Conservation (phyloP, 2,329 filamentous ascomycete genomes). For the Aspergillus alliaceus region DNA sequence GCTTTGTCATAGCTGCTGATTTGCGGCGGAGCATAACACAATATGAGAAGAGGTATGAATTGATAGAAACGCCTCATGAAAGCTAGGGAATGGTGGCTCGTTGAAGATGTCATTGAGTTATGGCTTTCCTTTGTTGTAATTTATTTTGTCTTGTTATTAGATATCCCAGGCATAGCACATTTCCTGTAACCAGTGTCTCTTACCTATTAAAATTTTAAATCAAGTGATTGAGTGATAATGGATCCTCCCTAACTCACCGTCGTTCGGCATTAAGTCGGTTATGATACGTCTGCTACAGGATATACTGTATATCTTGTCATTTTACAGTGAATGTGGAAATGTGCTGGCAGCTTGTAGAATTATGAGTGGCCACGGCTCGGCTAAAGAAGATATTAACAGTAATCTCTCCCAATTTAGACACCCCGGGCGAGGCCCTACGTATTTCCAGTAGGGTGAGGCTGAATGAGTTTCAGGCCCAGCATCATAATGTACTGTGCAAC, state of each 20-base stretch:
- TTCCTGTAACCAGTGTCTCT: neutral
- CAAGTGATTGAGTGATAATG: neutral
- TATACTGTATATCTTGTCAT: neutral
- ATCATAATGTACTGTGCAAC: neutral
- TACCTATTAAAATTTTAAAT: neutral
- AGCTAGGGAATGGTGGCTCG: slow-evolving; percentile 13
- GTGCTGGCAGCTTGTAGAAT: too few species aligned
- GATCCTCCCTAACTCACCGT: too few species aligned
- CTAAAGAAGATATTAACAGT: too few species aligned
- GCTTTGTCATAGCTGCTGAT: slow-evolving; percentile 22
- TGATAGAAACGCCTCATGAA: slow-evolving; percentile 31
- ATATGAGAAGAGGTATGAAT: slow-evolving; percentile 27
- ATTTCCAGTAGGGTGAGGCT: neutral
- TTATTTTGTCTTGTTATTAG: neutral
- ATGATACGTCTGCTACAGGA: neutral
- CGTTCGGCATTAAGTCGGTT: neutral
- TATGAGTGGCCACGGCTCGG: too few species aligned
- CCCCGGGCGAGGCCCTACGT: neutral
- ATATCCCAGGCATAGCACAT: slow-evolving; percentile 3
- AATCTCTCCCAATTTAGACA: neutral
- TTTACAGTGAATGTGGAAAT: too few species aligned
- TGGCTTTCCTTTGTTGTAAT: slow-evolving; percentile 9
- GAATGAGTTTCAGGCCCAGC: neutral
- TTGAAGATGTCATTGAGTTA: neutral
- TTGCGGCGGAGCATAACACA: slow-evolving; percentile 22